phyloP scores from a whole-genome alignment of 768 basidiomycete genomes.

The Xerocomellus intermedius region DNA sequence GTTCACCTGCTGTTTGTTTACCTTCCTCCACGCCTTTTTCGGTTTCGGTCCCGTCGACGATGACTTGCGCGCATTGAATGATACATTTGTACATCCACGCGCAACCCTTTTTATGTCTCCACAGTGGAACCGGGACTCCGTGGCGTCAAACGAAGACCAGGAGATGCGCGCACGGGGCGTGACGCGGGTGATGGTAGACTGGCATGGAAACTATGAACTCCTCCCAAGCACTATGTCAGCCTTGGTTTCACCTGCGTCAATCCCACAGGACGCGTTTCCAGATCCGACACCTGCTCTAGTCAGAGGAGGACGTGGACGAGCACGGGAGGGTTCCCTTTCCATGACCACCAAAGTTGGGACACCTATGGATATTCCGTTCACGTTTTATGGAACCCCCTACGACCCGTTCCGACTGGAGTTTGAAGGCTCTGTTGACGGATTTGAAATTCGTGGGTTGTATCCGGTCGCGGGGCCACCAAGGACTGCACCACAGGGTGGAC shows the following conservation, averaged over 20 bases:
- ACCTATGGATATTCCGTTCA: not conserved
- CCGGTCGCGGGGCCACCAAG: slow-evolving; percentile 3
- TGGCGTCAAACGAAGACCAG: not conserved
- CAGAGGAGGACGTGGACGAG: not conserved
- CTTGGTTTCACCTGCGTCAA: slow-evolving; percentile 2
- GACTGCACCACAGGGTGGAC: slow-evolving; percentile 1
- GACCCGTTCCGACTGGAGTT: slow-evolving; percentile 24
- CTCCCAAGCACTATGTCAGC: not conserved
- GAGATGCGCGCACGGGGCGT: not conserved
- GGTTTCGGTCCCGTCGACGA: slow-evolving; percentile 18
- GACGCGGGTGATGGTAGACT: slow-evolving; percentile 13
- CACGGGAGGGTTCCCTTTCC: not conserved
- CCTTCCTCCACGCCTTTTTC: slow-evolving; percentile 27
- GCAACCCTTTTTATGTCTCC: not conserved
- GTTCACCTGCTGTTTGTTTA: slow-evolving; percentile 25
- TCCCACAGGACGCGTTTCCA: slow-evolving; percentile 24
- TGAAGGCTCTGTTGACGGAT: not conserved
- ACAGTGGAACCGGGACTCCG: not conserved
- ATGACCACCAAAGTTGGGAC: not conserved
- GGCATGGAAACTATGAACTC: slow-evolving; percentile 23
- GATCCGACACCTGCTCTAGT: slow-evolving; percentile 14
- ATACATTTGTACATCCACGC: not conserved
- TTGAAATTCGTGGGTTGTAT: slow-evolving; percentile 6
- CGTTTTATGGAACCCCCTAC: slow-evolving; percentile 12
- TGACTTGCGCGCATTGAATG: not conserved